A percentile compares a stretch with the other conserved stretches of the same genome.
These are phyloP conservation scores for Fagopyrum tataricum DNA, from an alignment of 148 eudicot species.

Conservation along the genomic window DNA sequence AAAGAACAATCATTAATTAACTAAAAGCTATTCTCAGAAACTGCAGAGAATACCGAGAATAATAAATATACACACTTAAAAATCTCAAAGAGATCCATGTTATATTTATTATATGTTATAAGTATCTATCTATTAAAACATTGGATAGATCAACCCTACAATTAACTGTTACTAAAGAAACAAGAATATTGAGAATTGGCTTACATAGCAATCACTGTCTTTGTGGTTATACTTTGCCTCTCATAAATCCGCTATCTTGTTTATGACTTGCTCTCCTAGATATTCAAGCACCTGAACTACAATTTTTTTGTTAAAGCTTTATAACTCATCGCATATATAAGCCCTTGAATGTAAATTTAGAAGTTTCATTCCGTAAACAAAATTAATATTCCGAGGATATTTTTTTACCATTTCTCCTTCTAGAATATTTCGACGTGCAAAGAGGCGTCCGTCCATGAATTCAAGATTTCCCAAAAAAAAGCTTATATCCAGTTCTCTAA, in stretches of 20 bases:
- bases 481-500: constrained; percentile 59
- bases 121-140: too few relatives aligned
- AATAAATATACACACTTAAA: neutral
- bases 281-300: constrained; percentile 72
- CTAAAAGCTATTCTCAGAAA: constrained; percentile 75
- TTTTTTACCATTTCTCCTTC: constrained; percentile 94
- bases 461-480: constrained; percentile 91
- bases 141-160: neutral
- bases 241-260: constrained; percentile 80
- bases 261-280: constrained; percentile 92
- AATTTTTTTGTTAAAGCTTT: neutral
- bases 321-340: neutral
- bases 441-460: constrained; percentile 99
- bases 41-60: constrained; percentile 30
- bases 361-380: neutral
- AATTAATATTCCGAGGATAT: neutral
- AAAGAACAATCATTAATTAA: too few relatives aligned
- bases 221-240: constrained; percentile 65
- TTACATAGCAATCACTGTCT: constrained; percentile 97
- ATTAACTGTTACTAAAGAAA: neutral
- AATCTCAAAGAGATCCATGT: too few relatives aligned
- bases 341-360: neutral
- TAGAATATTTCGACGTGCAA: constrained; percentile 76
- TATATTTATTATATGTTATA: neutral
- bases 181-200: neutral